These are phyloP conservation scores for Trifolium subterraneum DNA, from an alignment of 306 rosid species.

Conservation along the genomic window DNA sequence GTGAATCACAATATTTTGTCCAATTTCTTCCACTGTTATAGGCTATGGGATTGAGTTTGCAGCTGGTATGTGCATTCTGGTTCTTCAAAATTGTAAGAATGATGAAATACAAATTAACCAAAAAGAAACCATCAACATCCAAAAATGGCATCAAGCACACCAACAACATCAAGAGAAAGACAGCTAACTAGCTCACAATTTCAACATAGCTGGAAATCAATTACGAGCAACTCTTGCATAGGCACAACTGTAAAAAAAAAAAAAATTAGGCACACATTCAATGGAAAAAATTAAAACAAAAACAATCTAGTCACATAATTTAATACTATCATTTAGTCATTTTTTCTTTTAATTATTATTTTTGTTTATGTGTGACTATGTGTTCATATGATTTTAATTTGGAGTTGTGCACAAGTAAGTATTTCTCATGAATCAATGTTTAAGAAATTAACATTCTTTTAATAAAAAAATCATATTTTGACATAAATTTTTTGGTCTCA, in stretches of 20 bases:
- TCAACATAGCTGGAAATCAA: too few relatives aligned
- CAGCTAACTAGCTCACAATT: neutral
- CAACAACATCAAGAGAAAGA: constrained; percentile 21
- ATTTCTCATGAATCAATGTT: neutral
- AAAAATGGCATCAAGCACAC: constrained; percentile 39
- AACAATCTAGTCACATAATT: too few relatives aligned
- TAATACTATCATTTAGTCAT: too few relatives aligned
- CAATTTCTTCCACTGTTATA: constrained; percentile 37
- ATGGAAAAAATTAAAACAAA: too few relatives aligned
- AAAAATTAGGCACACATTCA: too few relatives aligned
- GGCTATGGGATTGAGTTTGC: constrained; percentile 81
- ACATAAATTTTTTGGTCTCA: too few relatives aligned
- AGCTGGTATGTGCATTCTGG: constrained; percentile 94
- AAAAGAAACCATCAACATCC: constrained; percentile 38
- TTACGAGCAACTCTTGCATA: neutral
- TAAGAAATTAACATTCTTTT: neutral
- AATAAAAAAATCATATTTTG: too few relatives aligned
- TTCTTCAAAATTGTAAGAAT: constrained; percentile 84
- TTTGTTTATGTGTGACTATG: too few relatives aligned
- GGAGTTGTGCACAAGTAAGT: too few relatives aligned
- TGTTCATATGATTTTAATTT: too few relatives aligned
- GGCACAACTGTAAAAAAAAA: too few relatives aligned
- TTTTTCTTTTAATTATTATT: too few relatives aligned
- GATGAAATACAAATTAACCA: constrained; percentile 68
- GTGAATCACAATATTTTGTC: neutral